Percentiles rank a stretch among this genome's conserved stretches.
phyloP scores from a whole-genome alignment of 2,329 filamentous ascomycete species.

The Fusarium chaquense region DNA sequence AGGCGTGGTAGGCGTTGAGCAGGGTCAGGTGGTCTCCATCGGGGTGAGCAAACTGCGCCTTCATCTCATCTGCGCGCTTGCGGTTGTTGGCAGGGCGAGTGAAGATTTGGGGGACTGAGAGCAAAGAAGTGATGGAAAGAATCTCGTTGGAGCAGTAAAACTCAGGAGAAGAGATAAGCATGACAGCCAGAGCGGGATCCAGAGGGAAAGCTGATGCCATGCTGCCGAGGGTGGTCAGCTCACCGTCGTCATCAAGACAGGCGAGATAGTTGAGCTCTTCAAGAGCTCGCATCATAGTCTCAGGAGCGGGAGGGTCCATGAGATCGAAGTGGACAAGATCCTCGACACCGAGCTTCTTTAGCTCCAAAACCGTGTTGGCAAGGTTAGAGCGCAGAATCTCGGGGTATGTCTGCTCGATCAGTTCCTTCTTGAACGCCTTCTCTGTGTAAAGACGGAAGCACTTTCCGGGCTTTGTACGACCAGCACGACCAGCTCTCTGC shows the following conservation, averaged over 20 bases:
- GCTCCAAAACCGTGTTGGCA: slow-evolving; percentile 91
- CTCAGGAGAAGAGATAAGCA: slow-evolving; percentile 97
- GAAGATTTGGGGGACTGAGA: slow-evolving; percentile 95
- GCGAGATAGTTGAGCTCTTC: slow-evolving; percentile 98
- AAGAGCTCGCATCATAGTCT: slow-evolving; percentile 97
- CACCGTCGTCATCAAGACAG: slow-evolving; percentile 95
- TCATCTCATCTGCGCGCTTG: slow-evolving; percentile 97
- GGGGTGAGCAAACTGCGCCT: slow-evolving; percentile 88
- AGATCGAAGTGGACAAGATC: slow-evolving; percentile 98
- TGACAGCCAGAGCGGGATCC: slow-evolving; percentile 93
- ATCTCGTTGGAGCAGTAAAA: slow-evolving; percentile 99
- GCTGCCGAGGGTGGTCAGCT: slow-evolving; percentile 86
- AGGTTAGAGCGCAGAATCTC: slow-evolving; percentile 96
- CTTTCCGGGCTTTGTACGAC: slow-evolving; percentile 97
- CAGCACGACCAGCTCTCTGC: slow-evolving; percentile 97
- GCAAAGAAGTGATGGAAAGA: slow-evolving; percentile 89
- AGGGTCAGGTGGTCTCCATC: slow-evolving; percentile 97
- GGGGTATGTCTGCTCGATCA: slow-evolving; percentile 97
- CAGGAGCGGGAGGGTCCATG: slow-evolving; percentile 97
- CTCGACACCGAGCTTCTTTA: slow-evolving; percentile 96
- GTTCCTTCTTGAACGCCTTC: slow-evolving; percentile 94
- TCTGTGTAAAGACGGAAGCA: slow-evolving; percentile 98
- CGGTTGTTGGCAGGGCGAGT: slow-evolving; percentile 86
- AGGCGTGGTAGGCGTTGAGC: slow-evolving; percentile 97
- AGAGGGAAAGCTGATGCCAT: slow-evolving; percentile 95